Conservation (phyloP, 371 early-diverging fungal genomes). For the Umbelopsis sp. region DNA sequence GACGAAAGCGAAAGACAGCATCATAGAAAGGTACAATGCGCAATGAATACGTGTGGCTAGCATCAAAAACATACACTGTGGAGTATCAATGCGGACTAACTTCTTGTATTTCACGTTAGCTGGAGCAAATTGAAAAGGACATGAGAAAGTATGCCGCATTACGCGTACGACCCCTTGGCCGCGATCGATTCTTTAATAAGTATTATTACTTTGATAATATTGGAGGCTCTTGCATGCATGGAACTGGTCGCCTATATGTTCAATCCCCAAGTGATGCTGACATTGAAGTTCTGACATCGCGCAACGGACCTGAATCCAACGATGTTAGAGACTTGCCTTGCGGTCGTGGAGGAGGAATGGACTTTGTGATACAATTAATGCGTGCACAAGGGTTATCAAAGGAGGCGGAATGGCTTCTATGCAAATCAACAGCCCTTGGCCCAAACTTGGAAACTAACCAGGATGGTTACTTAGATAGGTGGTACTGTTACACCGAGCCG, state of each 20-base stretch:
- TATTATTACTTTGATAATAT: constrained; percentile 88
- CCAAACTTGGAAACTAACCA: constrained; percentile 11
- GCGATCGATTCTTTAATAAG: constrained; percentile 80
- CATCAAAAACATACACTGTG: too few species aligned
- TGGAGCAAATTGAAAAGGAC: constrained; percentile 69
- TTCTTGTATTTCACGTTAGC: constrained; percentile 24
- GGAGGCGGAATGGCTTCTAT: constrained; percentile 35
- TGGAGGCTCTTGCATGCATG: constrained; percentile 62
- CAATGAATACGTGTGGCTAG: neutral
- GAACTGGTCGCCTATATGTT: constrained; percentile 66
- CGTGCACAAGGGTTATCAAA: constrained; percentile 31
- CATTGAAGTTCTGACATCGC: constrained; percentile 41
- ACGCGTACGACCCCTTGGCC: constrained; percentile 78
- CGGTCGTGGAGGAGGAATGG: constrained; percentile 49
- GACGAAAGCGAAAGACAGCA: constrained; percentile 53
- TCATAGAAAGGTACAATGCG: constrained; percentile 38
- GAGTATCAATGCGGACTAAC: neutral
- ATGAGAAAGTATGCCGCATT: constrained; percentile 63
- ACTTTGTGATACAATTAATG: constrained; percentile 38
- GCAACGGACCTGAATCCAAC: constrained; percentile 32
- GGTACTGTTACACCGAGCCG: constrained; percentile 68
- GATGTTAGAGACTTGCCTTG: constrained; percentile 33
- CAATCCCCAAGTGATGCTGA: constrained; percentile 62
- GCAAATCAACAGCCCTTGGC: constrained; percentile 22
- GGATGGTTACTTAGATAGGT: constrained; percentile 37